Evolutionary conservation across 2,329 filamentous ascomycete species (phyloP).

Genomic region (Diaporthe caulivora): DNA sequence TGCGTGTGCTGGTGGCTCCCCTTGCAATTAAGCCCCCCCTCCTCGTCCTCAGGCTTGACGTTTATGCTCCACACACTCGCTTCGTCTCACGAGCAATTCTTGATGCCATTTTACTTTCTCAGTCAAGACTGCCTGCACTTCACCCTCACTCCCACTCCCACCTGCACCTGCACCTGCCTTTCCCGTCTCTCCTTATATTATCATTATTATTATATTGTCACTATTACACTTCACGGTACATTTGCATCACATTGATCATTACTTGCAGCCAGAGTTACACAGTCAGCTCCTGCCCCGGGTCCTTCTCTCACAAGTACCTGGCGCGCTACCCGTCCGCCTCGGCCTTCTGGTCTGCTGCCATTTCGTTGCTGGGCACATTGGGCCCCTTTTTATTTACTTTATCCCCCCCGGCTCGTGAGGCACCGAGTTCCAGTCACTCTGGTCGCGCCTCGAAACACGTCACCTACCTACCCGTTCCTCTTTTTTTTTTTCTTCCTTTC

Average conservation of each 20-base stretch:
- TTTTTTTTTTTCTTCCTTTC: neutral
- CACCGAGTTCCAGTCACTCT: constrained; percentile 37
- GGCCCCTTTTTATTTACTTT: constrained; percentile 37
- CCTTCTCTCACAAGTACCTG: constrained; percentile 1
- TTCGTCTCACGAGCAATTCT: constrained; percentile 38
- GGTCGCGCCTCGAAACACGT: constrained; percentile 31
- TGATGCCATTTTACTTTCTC: constrained; percentile 26
- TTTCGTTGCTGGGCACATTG: constrained; percentile 30
- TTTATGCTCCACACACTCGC: constrained; percentile 38
- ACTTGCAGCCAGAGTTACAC: neutral
- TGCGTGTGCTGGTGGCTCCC: constrained; percentile 20
- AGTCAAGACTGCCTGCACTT: constrained; percentile 1
- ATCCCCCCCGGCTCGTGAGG: constrained; percentile 34
- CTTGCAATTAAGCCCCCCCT: constrained; percentile 21
- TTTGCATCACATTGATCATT: neutral
- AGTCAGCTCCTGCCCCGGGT: neutral
- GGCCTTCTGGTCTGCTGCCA: neutral
- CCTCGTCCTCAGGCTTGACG: constrained; percentile 30
- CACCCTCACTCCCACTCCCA: neutral
- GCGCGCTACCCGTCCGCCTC: constrained; percentile 6
- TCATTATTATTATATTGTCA: constrained; percentile 13
- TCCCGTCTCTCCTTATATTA: constrained; percentile 7
- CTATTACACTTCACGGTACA: constrained; percentile 1
- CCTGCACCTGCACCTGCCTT: neutral
- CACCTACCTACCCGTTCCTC: constrained; percentile 19